Evolutionary conservation across 2,329 filamentous ascomycete species (phyloP).

Genomic region (Fusarium sp.): DNA sequence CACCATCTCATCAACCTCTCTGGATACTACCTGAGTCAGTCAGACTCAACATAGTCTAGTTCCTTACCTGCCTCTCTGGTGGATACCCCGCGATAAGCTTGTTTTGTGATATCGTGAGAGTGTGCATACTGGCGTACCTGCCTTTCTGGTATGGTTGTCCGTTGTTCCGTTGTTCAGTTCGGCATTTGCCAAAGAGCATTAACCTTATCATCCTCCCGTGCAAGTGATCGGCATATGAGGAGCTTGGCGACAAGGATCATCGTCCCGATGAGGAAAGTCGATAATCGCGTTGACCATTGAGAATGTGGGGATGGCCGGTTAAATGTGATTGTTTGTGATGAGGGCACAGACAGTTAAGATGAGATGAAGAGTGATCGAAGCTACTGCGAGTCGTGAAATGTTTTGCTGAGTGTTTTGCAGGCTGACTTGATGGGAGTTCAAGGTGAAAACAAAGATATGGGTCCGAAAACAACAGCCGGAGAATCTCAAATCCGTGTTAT

Average conservation of each 20-base stretch:
- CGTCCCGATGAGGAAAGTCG: constrained; percentile 27
- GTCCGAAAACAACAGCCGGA: not conserved
- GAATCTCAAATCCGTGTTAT: constrained; percentile 7
- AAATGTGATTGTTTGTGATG: not conserved
- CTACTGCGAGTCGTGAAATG: not conserved
- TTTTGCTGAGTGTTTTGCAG: not conserved
- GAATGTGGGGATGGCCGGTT: constrained; percentile 8
- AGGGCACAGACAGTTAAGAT: not conserved
- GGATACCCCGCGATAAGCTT: constrained; percentile 19
- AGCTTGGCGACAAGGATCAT: constrained; percentile 22
- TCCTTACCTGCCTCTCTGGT: constrained; percentile 15
- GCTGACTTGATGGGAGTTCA: not conserved
- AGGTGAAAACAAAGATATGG: not conserved
- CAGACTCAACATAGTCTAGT: not conserved
- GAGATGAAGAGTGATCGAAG: not conserved
- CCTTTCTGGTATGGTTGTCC: constrained; percentile 23
- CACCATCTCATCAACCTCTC: not conserved
- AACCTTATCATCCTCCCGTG: constrained; percentile 27
- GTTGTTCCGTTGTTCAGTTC: constrained; percentile 24
- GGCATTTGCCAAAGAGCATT: constrained; percentile 17
- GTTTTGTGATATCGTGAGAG: constrained; percentile 4
- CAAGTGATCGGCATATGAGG: constrained; percentile 24
- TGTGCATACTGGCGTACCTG: constrained; percentile 8
- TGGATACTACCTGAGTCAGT: not conserved
- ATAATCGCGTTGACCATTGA: constrained; percentile 18